Evolutionary conservation across 2,329 filamentous ascomycete genomes (phyloP).

Genomic region (Diaporthe destruens): DNA sequence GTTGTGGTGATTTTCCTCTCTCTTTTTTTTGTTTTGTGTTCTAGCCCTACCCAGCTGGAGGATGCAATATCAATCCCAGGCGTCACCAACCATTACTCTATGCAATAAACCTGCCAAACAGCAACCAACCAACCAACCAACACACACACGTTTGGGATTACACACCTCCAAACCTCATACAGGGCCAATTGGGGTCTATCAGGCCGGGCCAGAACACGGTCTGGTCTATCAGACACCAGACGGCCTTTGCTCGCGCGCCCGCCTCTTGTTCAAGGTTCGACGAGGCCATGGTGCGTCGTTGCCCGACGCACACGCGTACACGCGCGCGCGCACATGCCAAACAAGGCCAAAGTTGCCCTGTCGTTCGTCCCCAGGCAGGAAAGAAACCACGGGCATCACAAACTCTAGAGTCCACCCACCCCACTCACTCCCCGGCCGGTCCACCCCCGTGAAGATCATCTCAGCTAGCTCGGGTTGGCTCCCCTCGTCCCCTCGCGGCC

Average conservation of each 20-base stretch:
- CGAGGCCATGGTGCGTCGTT: not conserved
- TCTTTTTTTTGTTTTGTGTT: not conserved
- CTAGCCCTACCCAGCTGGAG: not conserved
- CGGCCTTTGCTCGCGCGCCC: too few species aligned
- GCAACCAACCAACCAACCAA: too few species aligned
- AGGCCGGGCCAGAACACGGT: slow-evolving; percentile 11
- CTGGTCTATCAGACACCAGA: too few species aligned
- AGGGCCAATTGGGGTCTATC: not conserved
- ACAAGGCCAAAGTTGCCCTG: not conserved
- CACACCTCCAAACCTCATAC: slow-evolving; percentile 4
- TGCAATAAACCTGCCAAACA: not conserved
- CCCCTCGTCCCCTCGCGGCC: slow-evolving; percentile 8
- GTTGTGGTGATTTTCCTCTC: not conserved
- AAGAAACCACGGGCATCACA: not conserved
- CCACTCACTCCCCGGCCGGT: not conserved
- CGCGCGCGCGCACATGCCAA: not conserved
- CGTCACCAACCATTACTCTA: not conserved
- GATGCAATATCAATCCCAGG: not conserved
- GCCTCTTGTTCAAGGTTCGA: slow-evolving; percentile 9
- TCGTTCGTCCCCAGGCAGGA: not conserved
- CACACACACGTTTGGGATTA: too few species aligned
- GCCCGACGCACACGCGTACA: not conserved
- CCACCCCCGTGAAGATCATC: slow-evolving; percentile 28
- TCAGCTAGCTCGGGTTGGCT: slow-evolving; percentile 19
- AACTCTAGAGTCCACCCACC: not conserved